phyloP scores from a whole-genome alignment of 305 asterid species.

The Rubia balearica region DNA sequence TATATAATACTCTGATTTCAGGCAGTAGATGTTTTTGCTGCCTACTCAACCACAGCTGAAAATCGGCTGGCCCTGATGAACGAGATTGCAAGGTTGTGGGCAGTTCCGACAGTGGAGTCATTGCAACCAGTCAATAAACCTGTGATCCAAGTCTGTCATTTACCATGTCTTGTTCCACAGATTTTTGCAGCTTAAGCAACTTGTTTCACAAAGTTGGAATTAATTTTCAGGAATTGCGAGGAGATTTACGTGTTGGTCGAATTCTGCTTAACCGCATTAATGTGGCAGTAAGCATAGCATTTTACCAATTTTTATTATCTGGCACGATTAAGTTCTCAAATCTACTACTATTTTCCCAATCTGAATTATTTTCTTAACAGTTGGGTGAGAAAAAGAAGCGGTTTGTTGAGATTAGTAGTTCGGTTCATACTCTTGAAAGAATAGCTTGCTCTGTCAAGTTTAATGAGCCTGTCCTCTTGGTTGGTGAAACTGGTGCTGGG shows the following conservation, averaged over 20 bases:
- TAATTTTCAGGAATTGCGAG: constrained; percentile 40
- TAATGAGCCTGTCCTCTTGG: constrained; percentile 93
- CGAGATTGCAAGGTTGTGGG: constrained; percentile 68
- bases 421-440: constrained; percentile 80
- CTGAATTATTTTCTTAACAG: constrained; percentile 30
- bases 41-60: constrained; percentile 60
- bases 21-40: constrained; percentile 92
- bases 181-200: background rate
- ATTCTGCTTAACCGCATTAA: constrained; percentile 39
- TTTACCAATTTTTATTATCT: constrained; percentile 18
- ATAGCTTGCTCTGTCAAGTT: constrained; percentile 75
- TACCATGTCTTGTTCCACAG: background rate
- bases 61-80: constrained; percentile 63
- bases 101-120: constrained; percentile 39
- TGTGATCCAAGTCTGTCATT: constrained; percentile 46
- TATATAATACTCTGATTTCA: constrained; percentile 30
- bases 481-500: constrained; percentile 99
- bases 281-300: constrained; percentile 39
- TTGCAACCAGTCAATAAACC: constrained; percentile 76
- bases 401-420: constrained; percentile 73
- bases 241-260: constrained; percentile 61
- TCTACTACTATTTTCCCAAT: constrained; percentile 5
- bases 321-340: background rate
- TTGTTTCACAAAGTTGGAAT: constrained; percentile 20
- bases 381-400: constrained; percentile 44